Base-by-base conservation (phyloP, 805 yeast genomes). In the Candida sphagnicola region DNA sequence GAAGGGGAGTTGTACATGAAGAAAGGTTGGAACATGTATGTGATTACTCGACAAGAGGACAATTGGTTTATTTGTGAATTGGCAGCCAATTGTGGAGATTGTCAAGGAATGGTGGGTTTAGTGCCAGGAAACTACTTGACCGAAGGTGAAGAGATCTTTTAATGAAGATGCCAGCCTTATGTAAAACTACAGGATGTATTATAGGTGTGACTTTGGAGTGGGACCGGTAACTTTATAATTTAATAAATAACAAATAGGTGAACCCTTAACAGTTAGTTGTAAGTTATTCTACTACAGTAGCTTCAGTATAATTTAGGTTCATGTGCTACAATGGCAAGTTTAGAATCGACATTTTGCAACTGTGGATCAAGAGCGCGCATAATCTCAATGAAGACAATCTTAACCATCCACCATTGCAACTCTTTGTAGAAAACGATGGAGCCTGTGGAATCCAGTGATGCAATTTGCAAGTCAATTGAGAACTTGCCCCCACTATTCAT, bases 401-500 rank as follows among this genome's bases (percentile, higher is more conserved):
- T n/a, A n/a, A n/a, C n/a, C n/a, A n/a, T n/a, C n/a, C n/a, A n/a
- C n/a, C n/a, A n/a, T n/a, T n/a, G n/a, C n/a, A n/a, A n/a, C n/a
- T n/a, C n/a, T n/a, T n/a, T n/a, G n/a, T n/a, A n/a, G n/a, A n/a
- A n/a, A n/a, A n/a, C n/a, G n/a, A n/a, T n/a, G n/a, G 30, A 41
- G 31, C 47, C 59, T 1, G 49, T 58, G 12, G 60, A 61, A 2
- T 45, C 47, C 2, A 30, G 35, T 33, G 56, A 54, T 5, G 39
- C 36, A 14, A 24, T 35, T 28, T 57, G 59, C 1, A 54, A 56
- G 40, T 50, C 58, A 11, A 53, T 67, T 28, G 47, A 35, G n/a
- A 54, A 65, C 28, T 45, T 68, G 10, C 79, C 85, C 1, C 80
- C 82, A 0, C 59, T 90, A 35, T 67, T 89, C 12, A 65, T 89